Evolutionary conservation across 1,139 yeast genomes (phyloP), one percentile per base, ranked within the genome.

Genomic region (Sugiyamaella novakii): DNA sequence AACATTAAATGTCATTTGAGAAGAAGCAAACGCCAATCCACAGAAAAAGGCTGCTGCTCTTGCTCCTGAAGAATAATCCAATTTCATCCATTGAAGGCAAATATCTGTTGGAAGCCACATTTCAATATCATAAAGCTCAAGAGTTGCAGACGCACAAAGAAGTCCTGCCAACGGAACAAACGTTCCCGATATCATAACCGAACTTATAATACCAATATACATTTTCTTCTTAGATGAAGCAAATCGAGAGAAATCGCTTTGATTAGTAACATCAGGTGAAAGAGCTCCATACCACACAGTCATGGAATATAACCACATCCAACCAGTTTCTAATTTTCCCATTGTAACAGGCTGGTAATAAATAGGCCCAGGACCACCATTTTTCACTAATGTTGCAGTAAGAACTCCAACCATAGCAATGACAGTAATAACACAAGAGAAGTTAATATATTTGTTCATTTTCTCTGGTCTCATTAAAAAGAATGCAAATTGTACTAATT

Each of bases 1-100:
- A 14, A 73, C 70, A 39, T 77, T 77, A 46, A 76, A 71, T 43
- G 76, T 73, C 22, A 77, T 61, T 55, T 75, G 78, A 5, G 79
- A 76, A 37, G 72, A 56, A 22, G 70, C 64, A 60, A 77, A 76
- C 3, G 75, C 68, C 8, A 74, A 59, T 18, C 76, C 73, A 52
- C 73, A 68, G 55, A 78, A 75, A 55, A 74, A 75, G 2, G 75
- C 67, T 30, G 75, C 81, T 7, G 58, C 58, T 19, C 58, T 38
- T 2, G 51, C 49, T 10, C 54, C 53, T 10, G 56, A 21, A 5
- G 53, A 43, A 40, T 54, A 55, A 25, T 47, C 39, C 2, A 27
- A 29, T 12, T 40, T 43, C 42, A 55, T 43, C 59, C 59, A 55
- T 14, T 46, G n/a, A 27, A 53, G 43, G 11, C 53, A 46, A 12